Evolutionary conservation across 2,329 filamentous ascomycete genomes (phyloP).

Genomic region (Pseudovirgaria hyperparasitica): DNA sequence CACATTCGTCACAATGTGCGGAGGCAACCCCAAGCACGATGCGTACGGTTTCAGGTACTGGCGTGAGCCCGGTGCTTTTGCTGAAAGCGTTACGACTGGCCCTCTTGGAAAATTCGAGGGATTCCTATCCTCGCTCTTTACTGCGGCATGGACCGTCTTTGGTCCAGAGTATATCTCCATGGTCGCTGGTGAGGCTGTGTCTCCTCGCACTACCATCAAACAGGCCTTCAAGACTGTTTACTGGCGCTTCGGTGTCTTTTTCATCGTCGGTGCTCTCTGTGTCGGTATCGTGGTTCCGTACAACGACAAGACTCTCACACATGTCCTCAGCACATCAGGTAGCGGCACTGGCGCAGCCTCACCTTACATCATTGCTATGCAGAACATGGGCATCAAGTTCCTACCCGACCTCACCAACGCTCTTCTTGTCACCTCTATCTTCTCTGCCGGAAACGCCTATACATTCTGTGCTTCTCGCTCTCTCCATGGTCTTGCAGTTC

Average conservation of each 20-base stretch:
- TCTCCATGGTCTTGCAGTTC: conserved; percentile 32
- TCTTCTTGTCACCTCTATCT: conserved; percentile 30
- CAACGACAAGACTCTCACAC: conserved; percentile 55
- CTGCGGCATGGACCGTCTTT: conserved; percentile 16
- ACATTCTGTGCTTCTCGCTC: conserved; percentile 10
- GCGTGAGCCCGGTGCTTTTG: conserved; percentile 9
- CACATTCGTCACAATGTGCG: conserved; percentile 23
- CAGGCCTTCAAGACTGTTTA: conserved; percentile 24
- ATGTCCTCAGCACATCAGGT: conserved; percentile 6
- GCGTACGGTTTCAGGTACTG: conserved; percentile 21
- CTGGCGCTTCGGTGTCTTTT: conserved; percentile 23
- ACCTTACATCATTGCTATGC: conserved; percentile 19
- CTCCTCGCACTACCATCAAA: conserved; percentile 15
- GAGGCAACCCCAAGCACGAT: conserved; percentile 21
- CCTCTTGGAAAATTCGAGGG: conserved; percentile 9
- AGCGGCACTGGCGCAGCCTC: conserved; percentile 4
- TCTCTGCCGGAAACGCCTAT: conserved; percentile 38
- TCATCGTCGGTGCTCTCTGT: conserved; percentile 20
- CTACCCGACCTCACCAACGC: conserved; percentile 16
- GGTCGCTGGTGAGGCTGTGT: conserved; percentile 20
- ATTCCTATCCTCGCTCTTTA: conserved; percentile 29
- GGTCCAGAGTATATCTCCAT: conserved; percentile 11
- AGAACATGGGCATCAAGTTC: conserved; percentile 18
- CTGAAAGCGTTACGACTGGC: conserved; percentile 13
- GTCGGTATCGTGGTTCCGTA: conserved; percentile 40